phyloP scores from a whole-genome alignment of 2,329 filamentous ascomycete species.

The Botrytis byssoidea region DNA sequence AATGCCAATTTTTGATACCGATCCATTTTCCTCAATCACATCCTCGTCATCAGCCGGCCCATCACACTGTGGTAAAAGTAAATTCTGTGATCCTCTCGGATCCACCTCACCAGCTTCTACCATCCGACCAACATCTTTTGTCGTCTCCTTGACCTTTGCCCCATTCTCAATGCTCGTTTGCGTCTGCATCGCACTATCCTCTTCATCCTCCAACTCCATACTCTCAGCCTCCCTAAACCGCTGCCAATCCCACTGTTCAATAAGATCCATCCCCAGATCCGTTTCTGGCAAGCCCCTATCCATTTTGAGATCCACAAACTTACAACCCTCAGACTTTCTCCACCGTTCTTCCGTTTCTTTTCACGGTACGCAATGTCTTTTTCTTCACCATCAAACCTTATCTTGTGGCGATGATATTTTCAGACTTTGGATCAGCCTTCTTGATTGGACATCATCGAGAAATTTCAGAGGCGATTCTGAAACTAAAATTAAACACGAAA shows the following conservation, averaged over 20 bases:
- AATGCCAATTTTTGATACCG: not conserved
- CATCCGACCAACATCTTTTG: no score
- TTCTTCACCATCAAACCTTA: not conserved
- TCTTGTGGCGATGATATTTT: not conserved
- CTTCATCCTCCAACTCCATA: slow-evolving; percentile 2
- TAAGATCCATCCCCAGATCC: slow-evolving; percentile 7
- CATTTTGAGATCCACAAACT: not conserved
- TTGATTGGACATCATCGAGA: not conserved
- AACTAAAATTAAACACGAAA: not conserved
- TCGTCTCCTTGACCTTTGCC: not conserved
- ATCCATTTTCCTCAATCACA: not conserved
- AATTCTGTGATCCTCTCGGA: no score
- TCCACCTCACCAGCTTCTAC: not conserved
- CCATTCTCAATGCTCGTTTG: not conserved
- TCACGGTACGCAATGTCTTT: not conserved
- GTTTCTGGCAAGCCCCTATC: not conserved
- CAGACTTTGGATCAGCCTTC: not conserved
- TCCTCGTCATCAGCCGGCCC: not conserved
- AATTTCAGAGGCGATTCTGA: not conserved
- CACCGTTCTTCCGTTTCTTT: not conserved
- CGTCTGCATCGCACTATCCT: not conserved
- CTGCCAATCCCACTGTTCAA: slow-evolving; percentile 16
- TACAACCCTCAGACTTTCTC: no score
- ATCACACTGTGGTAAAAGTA: not conserved
- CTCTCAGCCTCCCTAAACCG: slow-evolving; percentile 3